Conservation (phyloP, 176 grass and related monocot genomes). For the Oryza coarctata region DNA sequence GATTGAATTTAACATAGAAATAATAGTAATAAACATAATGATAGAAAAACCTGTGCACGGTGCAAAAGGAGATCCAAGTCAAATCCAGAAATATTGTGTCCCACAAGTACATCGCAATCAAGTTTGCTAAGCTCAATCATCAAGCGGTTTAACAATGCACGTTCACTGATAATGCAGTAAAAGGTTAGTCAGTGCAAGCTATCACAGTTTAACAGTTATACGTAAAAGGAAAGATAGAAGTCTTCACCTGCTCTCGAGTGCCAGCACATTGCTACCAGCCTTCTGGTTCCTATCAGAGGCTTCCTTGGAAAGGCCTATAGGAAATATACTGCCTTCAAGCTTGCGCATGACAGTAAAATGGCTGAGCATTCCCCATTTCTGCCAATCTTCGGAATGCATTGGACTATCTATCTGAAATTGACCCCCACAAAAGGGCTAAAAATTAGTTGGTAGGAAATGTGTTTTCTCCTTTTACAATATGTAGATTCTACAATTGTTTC, state of each 20-base stretch:
- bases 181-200: slow-evolving; percentile 17
- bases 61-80: slow-evolving; percentile 95
- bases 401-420: slow-evolving; percentile 80
- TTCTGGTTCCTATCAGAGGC: slow-evolving; percentile 79
- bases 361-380: slow-evolving; percentile 55
- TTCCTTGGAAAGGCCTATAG: slow-evolving; percentile 78
- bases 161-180: slow-evolving; percentile 64
- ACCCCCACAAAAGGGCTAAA: not conserved
- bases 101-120: slow-evolving; percentile 93
- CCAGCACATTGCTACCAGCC: slow-evolving; percentile 64
- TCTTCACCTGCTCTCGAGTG: slow-evolving; percentile 75
- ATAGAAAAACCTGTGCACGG: slow-evolving; percentile 74
- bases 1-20: slow-evolving; percentile 5
- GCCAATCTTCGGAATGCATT: slow-evolving; percentile 81
- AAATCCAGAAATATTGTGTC: slow-evolving; percentile 97
- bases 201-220: not conserved
- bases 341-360: slow-evolving; percentile 96
- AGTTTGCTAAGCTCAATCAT: slow-evolving; percentile 95
- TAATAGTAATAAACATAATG: slow-evolving; percentile 1
- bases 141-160: slow-evolving; percentile 92
- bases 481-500: not conserved
- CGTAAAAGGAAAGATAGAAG: not conserved
- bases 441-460: slow-evolving; percentile 27
- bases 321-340: slow-evolving; percentile 88
- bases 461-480: not conserved